Evolutionary conservation across 345 rosid species (phyloP).

Genomic region (Gossypium thurberi): DNA sequence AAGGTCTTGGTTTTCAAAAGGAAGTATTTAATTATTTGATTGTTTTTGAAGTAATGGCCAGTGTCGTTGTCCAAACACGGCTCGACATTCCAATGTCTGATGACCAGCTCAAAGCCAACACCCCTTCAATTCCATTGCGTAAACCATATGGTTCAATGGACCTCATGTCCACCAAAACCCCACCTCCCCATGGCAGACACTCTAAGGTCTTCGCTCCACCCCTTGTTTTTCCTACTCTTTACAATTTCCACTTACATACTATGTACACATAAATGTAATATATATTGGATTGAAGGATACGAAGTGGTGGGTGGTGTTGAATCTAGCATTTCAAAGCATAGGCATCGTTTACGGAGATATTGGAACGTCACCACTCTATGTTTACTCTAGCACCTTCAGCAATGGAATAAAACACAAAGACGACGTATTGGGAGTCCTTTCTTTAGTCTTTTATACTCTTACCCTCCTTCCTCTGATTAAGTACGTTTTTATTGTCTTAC

Average conservation of each 20-base stretch:
- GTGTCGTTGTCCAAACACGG: not conserved
- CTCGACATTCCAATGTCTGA: not conserved
- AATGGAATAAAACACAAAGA: constrained; percentile 34
- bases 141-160: not conserved
- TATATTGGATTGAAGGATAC: not conserved
- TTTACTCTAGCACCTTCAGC: constrained; percentile 30
- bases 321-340: constrained; percentile 53
- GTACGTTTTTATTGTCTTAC: constrained; percentile 45
- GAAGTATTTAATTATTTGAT: not conserved
- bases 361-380: constrained; percentile 59
- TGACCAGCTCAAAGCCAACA: not conserved
- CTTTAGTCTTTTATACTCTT: constrained; percentile 47
- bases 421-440: constrained; percentile 49
- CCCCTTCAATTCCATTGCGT: not conserved
- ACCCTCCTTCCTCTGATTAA: constrained; percentile 49
- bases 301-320: constrained; percentile 33
- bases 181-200: not conserved
- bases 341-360: constrained; percentile 58
- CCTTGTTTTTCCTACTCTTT: not conserved
- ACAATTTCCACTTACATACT: not conserved
- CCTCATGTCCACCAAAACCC: not conserved
- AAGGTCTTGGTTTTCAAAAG: not conserved
- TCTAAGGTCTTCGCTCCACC: not conserved
- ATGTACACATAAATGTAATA: not conserved
- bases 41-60: not conserved